Conservation (phyloP, 306 rosid species). For the Dalbergia cultrata region DNA sequence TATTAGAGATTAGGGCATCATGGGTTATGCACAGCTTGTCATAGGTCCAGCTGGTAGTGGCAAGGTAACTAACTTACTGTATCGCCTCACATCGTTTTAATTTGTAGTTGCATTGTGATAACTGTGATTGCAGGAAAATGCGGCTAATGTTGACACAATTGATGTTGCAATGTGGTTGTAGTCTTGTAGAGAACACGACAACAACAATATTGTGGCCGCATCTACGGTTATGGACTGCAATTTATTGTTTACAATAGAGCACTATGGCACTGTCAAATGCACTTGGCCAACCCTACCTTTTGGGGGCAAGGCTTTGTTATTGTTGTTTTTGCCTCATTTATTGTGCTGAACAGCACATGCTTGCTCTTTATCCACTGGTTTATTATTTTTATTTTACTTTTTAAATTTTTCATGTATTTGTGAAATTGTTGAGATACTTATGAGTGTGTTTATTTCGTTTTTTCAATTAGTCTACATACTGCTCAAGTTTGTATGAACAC, state of each 20-base stretch:
- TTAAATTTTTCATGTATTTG: neutral
- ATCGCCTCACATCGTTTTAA: neutral
- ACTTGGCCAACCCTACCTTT: neutral
- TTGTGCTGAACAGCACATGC: neutral
- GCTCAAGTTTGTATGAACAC: slow-evolving; percentile 79
- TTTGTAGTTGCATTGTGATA: neutral
- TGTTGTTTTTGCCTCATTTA: neutral
- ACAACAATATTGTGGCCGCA: neutral
- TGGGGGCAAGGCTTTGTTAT: neutral
- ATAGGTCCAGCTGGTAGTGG: slow-evolving; percentile 84
- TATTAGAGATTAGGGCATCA: slow-evolving; percentile 35
- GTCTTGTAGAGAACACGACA: neutral
- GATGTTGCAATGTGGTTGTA: neutral
- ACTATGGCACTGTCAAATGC: neutral
- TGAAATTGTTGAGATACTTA: slow-evolving; percentile 28
- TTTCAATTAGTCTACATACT: slow-evolving; percentile 73
- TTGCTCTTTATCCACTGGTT: neutral
- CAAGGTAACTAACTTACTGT: slow-evolving; percentile 59
- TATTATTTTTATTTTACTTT: neutral
- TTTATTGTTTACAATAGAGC: neutral
- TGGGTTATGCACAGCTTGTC: slow-evolving; percentile 76
- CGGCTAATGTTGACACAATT: neutral
- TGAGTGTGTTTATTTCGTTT: neutral
- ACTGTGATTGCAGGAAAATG: neutral
- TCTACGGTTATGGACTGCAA: neutral